Evolutionary conservation across 2,329 filamentous ascomycete species (phyloP), one percentile per base, ranked within the genome.

Genomic region (Aspergillus tanneri): DNA sequence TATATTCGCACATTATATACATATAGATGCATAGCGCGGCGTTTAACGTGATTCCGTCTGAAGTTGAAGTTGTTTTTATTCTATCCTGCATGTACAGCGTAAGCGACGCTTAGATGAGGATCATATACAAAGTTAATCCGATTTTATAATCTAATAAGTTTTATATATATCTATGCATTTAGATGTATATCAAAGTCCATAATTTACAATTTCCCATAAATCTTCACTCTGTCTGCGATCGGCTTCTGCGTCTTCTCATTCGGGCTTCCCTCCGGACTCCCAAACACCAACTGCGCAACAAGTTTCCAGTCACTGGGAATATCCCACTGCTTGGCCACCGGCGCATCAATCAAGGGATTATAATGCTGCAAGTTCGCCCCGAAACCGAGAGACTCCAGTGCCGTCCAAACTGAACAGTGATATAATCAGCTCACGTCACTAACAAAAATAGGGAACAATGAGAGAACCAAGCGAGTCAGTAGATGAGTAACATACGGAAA

Each of bases 341-440:
- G 82, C 56, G 79, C 77, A 72, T 95, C 87, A 59, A 95, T 82
- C 49, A 96, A 72, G 16, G 90, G 90, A 80, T 90, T 93, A 79
- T 95, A 95, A 77, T 96, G 90, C 79, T 96, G 90, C 44, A 96
- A 79, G 78, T 91, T 95, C 67, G 86, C 87, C 57, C 90, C 90
- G 47, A 95, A 81, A 23, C 90, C 90, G 68, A 93, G 89, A 52
- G 85, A 79, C 74, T 91, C 87, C 48, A 96, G 82, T 3, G 85
- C 87, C 14, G 85, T 85, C 90, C 90, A 96, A 58, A 90, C 70
- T 71, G 40, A n/a, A n/a, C n/a, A n/a, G n/a, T n/a, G n/a, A 14
- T 12, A 7, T 11, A 39, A 14, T 27, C 14, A 7, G 32, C n/a
- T 12, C 24, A 4, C 22, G 8, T 41, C 32, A 40, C 23, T 34